A percentile compares a stretch with the other conserved stretches of the same genome.
Conservation (phyloP, 352 stramenopile species). For the Globisporangium yorkense region DNA sequence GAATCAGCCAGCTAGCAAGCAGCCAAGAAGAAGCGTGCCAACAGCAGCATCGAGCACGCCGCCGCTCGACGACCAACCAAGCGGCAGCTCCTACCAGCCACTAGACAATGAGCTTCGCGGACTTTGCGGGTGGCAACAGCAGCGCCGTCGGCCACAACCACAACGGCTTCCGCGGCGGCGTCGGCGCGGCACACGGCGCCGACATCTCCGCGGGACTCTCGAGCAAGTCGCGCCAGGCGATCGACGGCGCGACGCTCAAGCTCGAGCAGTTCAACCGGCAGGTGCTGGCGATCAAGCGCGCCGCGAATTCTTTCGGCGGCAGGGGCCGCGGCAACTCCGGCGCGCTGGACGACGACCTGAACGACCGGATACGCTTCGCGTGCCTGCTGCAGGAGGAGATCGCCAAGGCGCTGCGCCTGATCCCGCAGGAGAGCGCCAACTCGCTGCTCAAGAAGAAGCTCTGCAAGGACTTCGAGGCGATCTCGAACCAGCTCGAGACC, state of each 20-base stretch:
- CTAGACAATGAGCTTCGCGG: constrained; percentile 50
- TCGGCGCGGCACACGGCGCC: constrained; percentile 8
- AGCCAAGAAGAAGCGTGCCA: too few species aligned
- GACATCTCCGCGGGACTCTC: constrained; percentile 14
- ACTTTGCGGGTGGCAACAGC: constrained; percentile 33
- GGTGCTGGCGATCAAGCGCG: constrained; percentile 73
- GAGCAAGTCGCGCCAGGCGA: constrained; percentile 39
- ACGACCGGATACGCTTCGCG: constrained; percentile 82
- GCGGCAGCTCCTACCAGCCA: too few species aligned
- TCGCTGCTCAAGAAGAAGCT: constrained; percentile 77
- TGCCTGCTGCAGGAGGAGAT: constrained; percentile 82
- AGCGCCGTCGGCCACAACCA: background rate
- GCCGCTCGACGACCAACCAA: background rate
- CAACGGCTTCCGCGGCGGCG: constrained; percentile 10
- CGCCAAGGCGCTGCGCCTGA: constrained; percentile 44
- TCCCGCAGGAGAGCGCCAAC: constrained; percentile 52
- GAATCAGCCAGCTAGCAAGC: too few species aligned
- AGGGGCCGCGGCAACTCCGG: constrained; percentile 3
- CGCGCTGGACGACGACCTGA: constrained; percentile 65
- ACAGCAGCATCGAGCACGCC: too few species aligned
- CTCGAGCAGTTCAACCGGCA: constrained; percentile 83
- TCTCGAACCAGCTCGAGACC: constrained; percentile 66
- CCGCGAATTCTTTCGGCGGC: constrained; percentile 14
- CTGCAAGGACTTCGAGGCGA: constrained; percentile 77
- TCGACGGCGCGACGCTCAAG: constrained; percentile 70